Evolutionary conservation across 257 asterid genomes (phyloP).

Genomic region (Jasminum sambac): DNA sequence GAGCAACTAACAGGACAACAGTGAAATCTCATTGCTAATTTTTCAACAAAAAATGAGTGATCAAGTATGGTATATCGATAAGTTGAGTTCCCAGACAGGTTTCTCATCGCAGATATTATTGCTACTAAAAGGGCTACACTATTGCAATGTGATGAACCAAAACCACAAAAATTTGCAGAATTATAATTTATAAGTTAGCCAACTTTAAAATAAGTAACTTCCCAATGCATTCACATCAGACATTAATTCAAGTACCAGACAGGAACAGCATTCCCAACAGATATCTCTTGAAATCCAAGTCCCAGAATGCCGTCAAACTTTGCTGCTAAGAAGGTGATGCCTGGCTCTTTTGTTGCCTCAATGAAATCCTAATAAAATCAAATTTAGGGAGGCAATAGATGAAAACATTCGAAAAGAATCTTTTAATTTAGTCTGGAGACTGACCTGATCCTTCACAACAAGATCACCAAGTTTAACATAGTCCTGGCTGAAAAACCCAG

Average conservation of each 20-base stretch:
- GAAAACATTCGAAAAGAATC: neutral
- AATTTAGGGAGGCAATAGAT: slow-evolving; percentile 16
- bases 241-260: slow-evolving; percentile 55
- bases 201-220: neutral
- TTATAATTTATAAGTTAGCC: neutral
- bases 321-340: slow-evolving; percentile 82
- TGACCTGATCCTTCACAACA: slow-evolving; percentile 71
- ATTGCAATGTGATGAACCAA: neutral
- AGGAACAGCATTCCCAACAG: slow-evolving; percentile 78
- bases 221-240: neutral
- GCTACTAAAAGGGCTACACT: neutral
- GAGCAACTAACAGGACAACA: neutral
- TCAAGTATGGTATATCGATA: neutral
- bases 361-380: slow-evolving; percentile 59
- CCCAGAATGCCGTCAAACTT: slow-evolving; percentile 96
- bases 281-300: slow-evolving; percentile 89
- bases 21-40: neutral
- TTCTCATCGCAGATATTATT: neutral
- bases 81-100: neutral
- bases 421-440: slow-evolving; percentile 13
- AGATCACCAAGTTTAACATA: slow-evolving; percentile 59
- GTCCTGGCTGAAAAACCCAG: slow-evolving; percentile 88
- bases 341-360: slow-evolving; percentile 83
- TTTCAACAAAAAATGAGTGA: neutral
- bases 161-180: neutral